Evolutionary conservation across 1,284 basidiomycete species (phyloP).

Genomic region (Naganishia liquefaciens): DNA sequence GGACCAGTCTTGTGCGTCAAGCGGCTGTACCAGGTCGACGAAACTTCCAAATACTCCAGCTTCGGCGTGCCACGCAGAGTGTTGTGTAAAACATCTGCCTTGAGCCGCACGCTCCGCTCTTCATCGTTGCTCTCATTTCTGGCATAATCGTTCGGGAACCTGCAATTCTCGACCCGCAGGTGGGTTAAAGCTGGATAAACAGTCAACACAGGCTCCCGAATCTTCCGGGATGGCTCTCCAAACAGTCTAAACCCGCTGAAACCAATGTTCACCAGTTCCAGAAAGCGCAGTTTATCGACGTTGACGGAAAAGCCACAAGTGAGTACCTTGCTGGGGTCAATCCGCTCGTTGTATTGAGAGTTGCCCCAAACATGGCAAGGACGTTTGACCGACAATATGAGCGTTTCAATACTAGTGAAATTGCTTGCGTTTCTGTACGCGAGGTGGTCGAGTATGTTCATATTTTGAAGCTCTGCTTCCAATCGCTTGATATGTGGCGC

Average conservation of each 20-base stretch:
- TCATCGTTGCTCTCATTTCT: not conserved
- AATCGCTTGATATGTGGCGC: not conserved
- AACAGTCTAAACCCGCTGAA: too few species aligned
- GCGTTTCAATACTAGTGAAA: too few species aligned
- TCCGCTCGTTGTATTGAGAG: too few species aligned
- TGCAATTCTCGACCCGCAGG: not conserved
- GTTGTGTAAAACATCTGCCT: not conserved
- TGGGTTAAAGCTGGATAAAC: not conserved
- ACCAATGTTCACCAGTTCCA: too few species aligned
- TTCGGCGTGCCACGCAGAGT: not conserved
- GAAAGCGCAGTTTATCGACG: too few species aligned
- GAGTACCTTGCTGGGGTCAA: too few species aligned
- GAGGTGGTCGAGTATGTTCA: too few species aligned
- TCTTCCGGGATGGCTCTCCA: not conserved
- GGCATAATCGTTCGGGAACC: not conserved
- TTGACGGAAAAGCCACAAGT: too few species aligned
- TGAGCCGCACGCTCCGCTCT: not conserved
- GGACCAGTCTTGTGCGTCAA: not conserved
- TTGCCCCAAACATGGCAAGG: too few species aligned
- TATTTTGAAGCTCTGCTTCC: not conserved
- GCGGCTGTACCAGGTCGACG: not conserved
- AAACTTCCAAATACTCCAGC: not conserved
- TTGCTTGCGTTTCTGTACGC: too few species aligned
- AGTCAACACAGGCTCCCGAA: not conserved
- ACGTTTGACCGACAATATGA: too few species aligned